phyloP scores from a whole-genome alignment of 371 early-diverging fungal species.

The Rhizomucor miehei region DNA sequence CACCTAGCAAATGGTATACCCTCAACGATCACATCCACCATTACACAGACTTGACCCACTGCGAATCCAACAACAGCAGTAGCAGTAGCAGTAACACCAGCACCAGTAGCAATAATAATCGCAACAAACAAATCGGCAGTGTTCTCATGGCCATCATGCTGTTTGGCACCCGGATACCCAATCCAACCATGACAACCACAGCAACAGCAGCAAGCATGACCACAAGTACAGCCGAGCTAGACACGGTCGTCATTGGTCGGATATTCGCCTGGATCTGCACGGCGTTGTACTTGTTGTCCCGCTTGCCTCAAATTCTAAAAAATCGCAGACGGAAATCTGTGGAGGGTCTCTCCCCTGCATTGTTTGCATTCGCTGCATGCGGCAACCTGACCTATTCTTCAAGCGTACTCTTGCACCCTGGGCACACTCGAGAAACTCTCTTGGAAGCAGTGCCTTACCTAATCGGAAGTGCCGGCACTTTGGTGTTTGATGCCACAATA shows the following conservation, averaged over 20 bases:
- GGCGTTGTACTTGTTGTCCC: constrained; percentile 54
- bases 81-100: background rate
- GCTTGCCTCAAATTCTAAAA: constrained; percentile 62
- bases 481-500: constrained; percentile 55
- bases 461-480: constrained; percentile 55
- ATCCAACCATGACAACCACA: constrained; percentile 1
- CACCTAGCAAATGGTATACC: constrained; percentile 49
- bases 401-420: constrained; percentile 47
- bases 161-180: constrained; percentile 15
- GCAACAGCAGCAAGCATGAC: constrained; percentile 2
- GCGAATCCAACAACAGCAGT: constrained; percentile 1
- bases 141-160: constrained; percentile 12
- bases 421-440: constrained; percentile 21
- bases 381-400: constrained; percentile 62
- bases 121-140: too few species aligned
- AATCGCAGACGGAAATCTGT: constrained; percentile 52
- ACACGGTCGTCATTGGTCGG: constrained; percentile 31
- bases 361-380: constrained; percentile 62
- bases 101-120: background rate
- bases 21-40: constrained; percentile 7
- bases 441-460: constrained; percentile 51
- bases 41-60: background rate
- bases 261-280: constrained; percentile 60
- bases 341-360: constrained; percentile 55
- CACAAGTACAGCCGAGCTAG: background rate